Evolutionary conservation across 1,284 basidiomycete species (phyloP).

Genomic region (Wolfiporia cocos): DNA sequence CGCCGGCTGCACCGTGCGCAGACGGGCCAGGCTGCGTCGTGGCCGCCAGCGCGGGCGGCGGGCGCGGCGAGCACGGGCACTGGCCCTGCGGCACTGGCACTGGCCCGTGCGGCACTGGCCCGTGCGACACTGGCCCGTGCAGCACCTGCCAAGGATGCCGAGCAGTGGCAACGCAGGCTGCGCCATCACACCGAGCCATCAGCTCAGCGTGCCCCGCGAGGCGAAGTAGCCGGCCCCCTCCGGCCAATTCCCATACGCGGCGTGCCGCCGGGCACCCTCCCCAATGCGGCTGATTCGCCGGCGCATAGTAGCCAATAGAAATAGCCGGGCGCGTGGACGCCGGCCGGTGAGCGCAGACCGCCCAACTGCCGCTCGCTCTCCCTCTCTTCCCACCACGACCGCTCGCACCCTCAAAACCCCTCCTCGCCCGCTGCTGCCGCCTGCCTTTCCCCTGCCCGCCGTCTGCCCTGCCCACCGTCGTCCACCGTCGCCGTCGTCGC

Average conservation of each 20-base stretch:
- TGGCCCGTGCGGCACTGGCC: too few relatives aligned
- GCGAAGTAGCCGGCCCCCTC: slow-evolving; percentile 7
- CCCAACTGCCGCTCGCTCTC: neutral
- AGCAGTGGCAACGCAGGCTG: slow-evolving; percentile 1
- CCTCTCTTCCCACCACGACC: slow-evolving; percentile 5
- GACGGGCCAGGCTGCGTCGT: too few relatives aligned
- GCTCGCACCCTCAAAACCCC: too few relatives aligned
- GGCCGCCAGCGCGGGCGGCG: too few relatives aligned
- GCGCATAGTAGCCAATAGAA: slow-evolving; percentile 4
- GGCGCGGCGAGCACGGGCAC: too few relatives aligned
- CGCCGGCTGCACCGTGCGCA: too few relatives aligned
- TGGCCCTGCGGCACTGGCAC: too few relatives aligned
- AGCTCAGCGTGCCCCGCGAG: too few relatives aligned
- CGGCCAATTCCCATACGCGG: neutral
- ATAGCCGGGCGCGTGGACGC: slow-evolving; percentile 4
- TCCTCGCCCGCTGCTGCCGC: neutral
- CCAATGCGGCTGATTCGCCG: neutral
- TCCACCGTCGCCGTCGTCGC: neutral
- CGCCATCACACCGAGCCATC: too few relatives aligned
- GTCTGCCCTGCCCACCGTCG: neutral
- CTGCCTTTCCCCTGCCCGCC: neutral
- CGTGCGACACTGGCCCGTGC: too few relatives aligned
- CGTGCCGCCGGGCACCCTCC: neutral
- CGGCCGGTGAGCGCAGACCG: slow-evolving; percentile 3
- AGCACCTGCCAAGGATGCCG: too few relatives aligned